phyloP scores from a whole-genome alignment of 305 asterid species.

The Nicotiana rustica region DNA sequence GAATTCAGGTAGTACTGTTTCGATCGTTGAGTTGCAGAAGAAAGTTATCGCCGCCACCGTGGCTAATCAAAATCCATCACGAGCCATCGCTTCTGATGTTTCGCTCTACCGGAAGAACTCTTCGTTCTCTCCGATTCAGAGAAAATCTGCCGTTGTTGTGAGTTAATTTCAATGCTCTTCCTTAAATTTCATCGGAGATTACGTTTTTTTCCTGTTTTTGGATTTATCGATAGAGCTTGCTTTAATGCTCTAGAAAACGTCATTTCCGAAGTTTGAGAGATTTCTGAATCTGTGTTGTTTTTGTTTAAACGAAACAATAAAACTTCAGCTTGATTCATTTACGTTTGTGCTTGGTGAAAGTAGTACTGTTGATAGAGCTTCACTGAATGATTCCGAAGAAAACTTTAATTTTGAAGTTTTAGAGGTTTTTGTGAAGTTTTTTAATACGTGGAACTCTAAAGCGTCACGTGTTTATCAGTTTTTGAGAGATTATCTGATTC shows the following conservation, averaged over 20 bases:
- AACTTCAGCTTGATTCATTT: neutral
- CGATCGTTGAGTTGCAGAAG: slow-evolving; percentile 33
- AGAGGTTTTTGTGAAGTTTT: neutral
- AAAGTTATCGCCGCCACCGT: slow-evolving; percentile 22
- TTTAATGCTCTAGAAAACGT: slow-evolving; percentile 20
- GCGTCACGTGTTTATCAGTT: no score
- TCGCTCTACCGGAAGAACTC: neutral
- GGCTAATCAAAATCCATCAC: slow-evolving; percentile 26
- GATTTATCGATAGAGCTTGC: neutral
- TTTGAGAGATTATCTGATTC: neutral
- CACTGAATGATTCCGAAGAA: neutral
- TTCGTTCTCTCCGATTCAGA: neutral
- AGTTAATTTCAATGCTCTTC: slow-evolving; percentile 27
- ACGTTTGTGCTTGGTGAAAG: neutral
- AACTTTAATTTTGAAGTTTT: slow-evolving; percentile 1
- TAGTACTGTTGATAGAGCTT: neutral
- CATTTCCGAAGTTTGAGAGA: neutral
- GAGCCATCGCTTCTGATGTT: slow-evolving; percentile 31
- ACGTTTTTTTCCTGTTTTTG: neutral
- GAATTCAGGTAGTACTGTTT: neutral
- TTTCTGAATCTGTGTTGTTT: neutral
- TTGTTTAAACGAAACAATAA: neutral
- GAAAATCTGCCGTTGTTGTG: slow-evolving; percentile 28
- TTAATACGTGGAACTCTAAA: neutral
- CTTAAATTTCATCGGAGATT: neutral